Percentiles rank a stretch among this genome's conserved stretches.
Evolutionary conservation across 495 filamentous ascomycete species (phyloP).

Genomic region (Talaromyces thailandensis): DNA sequence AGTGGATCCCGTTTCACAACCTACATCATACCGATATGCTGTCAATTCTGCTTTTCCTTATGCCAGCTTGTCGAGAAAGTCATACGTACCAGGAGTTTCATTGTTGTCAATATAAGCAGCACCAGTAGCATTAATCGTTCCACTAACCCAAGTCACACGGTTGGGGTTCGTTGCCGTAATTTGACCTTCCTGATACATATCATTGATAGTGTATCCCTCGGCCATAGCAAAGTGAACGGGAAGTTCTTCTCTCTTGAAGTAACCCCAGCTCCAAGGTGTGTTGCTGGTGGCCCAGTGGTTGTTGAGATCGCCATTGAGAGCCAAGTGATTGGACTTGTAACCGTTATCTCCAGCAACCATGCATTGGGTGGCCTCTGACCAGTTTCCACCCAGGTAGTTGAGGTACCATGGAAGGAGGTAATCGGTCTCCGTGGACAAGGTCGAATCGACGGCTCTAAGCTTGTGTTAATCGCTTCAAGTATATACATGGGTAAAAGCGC

Average conservation of each 20-base stretch:
- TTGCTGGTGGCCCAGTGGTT: conserved; percentile 44
- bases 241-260: conserved; percentile 38
- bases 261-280: conserved; percentile 46
- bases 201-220: conserved; percentile 43
- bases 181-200: conserved; percentile 50
- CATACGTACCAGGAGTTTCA: conserved; percentile 40
- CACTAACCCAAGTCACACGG: conserved; percentile 44
- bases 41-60: neutral
- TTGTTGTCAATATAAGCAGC: conserved; percentile 49
- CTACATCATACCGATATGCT: neutral
- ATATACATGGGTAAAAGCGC: neutral
- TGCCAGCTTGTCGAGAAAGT: too few species aligned
- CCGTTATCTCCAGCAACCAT: conserved; percentile 43
- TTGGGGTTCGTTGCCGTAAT: conserved; percentile 48
- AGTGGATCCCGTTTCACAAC: neutral
- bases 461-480: neutral
- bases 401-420: conserved; percentile 45
- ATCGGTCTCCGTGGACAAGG: conserved; percentile 21
- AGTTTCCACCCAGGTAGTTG: conserved; percentile 38
- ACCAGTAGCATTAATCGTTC: conserved; percentile 44
- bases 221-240: conserved; percentile 46
- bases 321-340: conserved; percentile 41
- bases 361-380: conserved; percentile 43
- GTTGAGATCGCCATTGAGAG: conserved; percentile 40
- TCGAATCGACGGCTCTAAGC: conserved; percentile 11